Conservation (phyloP, 1,284 basidiomycete genomes). For the Pterula multifida region DNA sequence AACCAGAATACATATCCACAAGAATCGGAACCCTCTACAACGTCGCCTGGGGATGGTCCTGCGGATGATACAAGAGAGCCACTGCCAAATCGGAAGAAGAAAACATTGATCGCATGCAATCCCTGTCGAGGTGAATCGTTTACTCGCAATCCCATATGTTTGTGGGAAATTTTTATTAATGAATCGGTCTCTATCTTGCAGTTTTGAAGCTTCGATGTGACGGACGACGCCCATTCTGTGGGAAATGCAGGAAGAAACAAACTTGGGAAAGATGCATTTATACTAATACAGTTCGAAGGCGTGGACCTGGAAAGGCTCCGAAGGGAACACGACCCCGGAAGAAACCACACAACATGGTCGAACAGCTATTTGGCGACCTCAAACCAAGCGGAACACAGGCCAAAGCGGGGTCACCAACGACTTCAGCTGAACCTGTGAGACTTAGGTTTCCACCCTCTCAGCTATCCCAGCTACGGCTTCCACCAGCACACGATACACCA, state of each 20-base stretch:
- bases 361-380: too few species aligned
- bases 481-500: too few species aligned
- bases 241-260: constrained; percentile 39
- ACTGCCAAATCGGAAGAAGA: constrained; percentile 21
- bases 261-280: constrained; percentile 46
- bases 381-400: too few species aligned
- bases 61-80: not conserved
- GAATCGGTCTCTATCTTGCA: constrained; percentile 18
- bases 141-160: constrained; percentile 9
- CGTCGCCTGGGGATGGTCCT: not conserved
- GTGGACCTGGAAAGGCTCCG: constrained; percentile 60
- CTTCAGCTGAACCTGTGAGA: too few species aligned
- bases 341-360: constrained; percentile 13
- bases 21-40: not conserved
- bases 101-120: constrained; percentile 52
- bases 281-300: constrained; percentile 37
- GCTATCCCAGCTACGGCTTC: too few species aligned
- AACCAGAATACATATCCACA: not conserved
- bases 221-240: constrained; percentile 46
- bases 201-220: constrained; percentile 64
- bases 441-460: too few species aligned
- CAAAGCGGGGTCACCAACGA: too few species aligned
- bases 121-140: constrained; percentile 50
- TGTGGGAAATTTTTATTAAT: constrained; percentile 6
- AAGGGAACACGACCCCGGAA: constrained; percentile 26